Base-by-base conservation (phyloP, 2,329 filamentous ascomycete species). In the Amesomyces nigricolor region DNA sequence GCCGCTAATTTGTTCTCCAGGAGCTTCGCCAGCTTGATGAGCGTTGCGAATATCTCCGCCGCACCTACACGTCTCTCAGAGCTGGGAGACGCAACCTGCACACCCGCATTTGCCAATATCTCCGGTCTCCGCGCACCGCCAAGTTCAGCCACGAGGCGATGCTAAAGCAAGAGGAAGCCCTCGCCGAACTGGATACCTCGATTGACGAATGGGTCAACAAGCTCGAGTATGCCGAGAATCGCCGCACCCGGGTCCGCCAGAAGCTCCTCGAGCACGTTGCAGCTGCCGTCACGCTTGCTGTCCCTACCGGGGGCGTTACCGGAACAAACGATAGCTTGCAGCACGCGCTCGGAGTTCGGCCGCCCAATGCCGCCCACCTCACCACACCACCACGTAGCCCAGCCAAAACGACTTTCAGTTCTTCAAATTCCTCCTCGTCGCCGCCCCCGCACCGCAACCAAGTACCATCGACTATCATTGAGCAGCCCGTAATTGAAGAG, bases 241-340 rank as follows among this genome's bases (percentile, higher is more conserved):
- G 88, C 65, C 83, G 88, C 40, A 85, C 83, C 14, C 79, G 86
- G 6, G 83, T 92, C 44, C 81, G 87, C 38, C 87, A 91, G 67
- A 92, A 91, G 75, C 75, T 92, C 11, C 78, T 92, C 3, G 88
- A 92, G 70, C 88, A 92, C 65, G 84, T 91, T 51, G 88, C 88
- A 46, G 88, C 87, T 14, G 86, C 87, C 2, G 73, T 81, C 50
- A 81, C 80, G 6, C 73, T 87, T 11, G 68, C 73, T 32, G 47
- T 66, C 13, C 63, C 66, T 10, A 47, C 57, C 8, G 60, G 52
- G 7, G 62, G 68, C 17, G 62, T 71, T 14, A 61, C 68, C 8
- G 66, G 67, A 19, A 65, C 69, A 35, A 72, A 68, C 57, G 74
- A 76, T 59, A 71, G 69, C 46, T 65, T 74, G 51, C 74, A 76